Evolutionary conservation across 106 monocot species (phyloP).

Genomic region (Phalaenopsis aphrodite): DNA sequence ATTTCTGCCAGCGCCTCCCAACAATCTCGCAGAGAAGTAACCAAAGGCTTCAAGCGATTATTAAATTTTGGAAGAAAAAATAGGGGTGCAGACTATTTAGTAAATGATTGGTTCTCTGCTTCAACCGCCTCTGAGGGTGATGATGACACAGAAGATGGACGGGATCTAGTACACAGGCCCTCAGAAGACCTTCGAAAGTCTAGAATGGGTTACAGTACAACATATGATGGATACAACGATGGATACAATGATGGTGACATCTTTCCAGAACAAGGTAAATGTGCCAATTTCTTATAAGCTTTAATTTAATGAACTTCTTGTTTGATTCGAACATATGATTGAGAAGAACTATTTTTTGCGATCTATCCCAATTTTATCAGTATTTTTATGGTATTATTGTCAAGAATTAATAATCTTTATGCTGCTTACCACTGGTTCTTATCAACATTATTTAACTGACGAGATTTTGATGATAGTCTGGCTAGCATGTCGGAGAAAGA

Average conservation of each 20-base stretch:
- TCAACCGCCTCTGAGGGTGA: constrained; percentile 83
- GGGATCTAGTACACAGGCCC: constrained; percentile 29
- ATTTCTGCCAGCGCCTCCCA: constrained; percentile 39
- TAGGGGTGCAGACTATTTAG: constrained; percentile 33
- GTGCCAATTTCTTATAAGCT: neutral
- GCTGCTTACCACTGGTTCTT: neutral
- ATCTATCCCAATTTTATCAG: neutral
- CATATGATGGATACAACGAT: constrained; percentile 61
- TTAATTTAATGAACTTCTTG: neutral
- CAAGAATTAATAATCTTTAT: neutral
- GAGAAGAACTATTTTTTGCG: neutral
- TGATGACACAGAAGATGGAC: constrained; percentile 59
- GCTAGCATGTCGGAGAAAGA: neutral
- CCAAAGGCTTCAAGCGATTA: constrained; percentile 78
- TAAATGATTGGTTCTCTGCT: constrained; percentile 68
- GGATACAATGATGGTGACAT: constrained; percentile 45
- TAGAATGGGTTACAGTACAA: constrained; percentile 43
- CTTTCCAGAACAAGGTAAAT: constrained; percentile 61
- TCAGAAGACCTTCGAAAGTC: constrained; percentile 55
- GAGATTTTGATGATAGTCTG: neutral
- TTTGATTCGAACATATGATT: neutral
- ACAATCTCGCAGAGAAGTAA: constrained; percentile 43
- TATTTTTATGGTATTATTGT: neutral
- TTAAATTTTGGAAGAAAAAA: constrained; percentile 83
- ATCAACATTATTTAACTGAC: neutral